A percentile compares a stretch with the other conserved stretches of the same genome.
phyloP scores from a whole-genome alignment of 2,329 filamentous ascomycete species.

The Nemania bipapillata region DNA sequence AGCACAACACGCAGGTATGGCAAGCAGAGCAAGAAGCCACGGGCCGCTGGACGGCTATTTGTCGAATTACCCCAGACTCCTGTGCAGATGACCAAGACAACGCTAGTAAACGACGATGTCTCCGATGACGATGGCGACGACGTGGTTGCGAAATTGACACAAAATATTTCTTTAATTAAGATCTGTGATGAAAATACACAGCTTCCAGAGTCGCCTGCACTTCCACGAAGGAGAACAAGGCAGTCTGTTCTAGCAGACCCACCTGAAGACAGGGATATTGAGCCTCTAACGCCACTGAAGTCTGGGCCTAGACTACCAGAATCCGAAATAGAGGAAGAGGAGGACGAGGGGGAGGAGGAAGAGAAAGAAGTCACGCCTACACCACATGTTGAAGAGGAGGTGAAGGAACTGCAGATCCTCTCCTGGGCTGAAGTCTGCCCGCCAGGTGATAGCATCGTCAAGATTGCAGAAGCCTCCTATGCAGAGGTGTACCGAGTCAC shows the following conservation, averaged over 20 bases:
- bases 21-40: conserved; percentile 60
- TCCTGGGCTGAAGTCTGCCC: conserved; percentile 70
- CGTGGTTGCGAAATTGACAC: conserved; percentile 50
- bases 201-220: conserved; percentile 28
- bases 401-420: conserved; percentile 56
- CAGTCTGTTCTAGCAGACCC: conserved; percentile 36
- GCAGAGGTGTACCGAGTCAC: conserved; percentile 73
- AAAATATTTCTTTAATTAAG: conserved; percentile 48
- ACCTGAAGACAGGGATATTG: conserved; percentile 29
- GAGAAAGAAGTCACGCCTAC: background rate
- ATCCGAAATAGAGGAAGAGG: conserved; percentile 26
- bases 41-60: conserved; percentile 61
- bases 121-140: conserved; percentile 40
- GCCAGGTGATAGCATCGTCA: conserved; percentile 63
- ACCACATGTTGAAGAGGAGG: conserved; percentile 25
- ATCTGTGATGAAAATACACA: conserved; percentile 44
- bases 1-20: conserved; percentile 62
- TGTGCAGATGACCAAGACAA: conserved; percentile 47
- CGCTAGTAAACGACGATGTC: conserved; percentile 33
- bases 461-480: conserved; percentile 74
- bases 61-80: conserved; percentile 65
- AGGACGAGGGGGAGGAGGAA: background rate
- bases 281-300: conserved; percentile 30
- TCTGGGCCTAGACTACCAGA: conserved; percentile 23
- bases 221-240: conserved; percentile 42